These are phyloP conservation scores for Shiraia bambusicola DNA, from an alignment of 2,329 filamentous ascomycete genomes.

Conservation along the genomic window DNA sequence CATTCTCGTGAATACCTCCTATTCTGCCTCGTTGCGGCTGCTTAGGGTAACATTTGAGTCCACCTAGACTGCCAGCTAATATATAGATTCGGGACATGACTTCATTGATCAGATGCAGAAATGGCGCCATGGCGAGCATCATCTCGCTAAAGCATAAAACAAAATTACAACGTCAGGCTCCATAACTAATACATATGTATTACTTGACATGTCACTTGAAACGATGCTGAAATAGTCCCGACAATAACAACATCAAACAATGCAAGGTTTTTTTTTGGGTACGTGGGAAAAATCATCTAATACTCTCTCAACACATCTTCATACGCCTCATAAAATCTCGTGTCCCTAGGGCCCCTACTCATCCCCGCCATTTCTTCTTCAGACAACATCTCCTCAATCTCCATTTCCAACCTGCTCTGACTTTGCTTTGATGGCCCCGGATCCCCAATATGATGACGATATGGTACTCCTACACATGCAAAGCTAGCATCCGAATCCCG, in stretches of 20 bases:
- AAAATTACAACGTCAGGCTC: too few relatives aligned
- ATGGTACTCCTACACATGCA: slow-evolving; percentile 20
- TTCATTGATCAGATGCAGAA: too few relatives aligned
- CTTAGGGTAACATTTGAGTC: slow-evolving; percentile 1
- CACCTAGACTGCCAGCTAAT: slow-evolving; percentile 5
- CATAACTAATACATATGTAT: too few relatives aligned
- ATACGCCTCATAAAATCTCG: slow-evolving; percentile 19
- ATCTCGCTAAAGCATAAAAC: too few relatives aligned
- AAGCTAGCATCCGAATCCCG: slow-evolving; percentile 23
- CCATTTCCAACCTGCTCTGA: background rate
- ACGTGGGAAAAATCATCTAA: too few relatives aligned
- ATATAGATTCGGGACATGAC: background rate
- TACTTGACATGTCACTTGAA: too few relatives aligned
- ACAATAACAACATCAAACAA: background rate
- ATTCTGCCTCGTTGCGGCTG: slow-evolving; percentile 10
- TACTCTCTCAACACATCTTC: slow-evolving; percentile 19
- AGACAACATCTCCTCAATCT: slow-evolving; percentile 5
- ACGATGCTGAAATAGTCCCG: background rate
- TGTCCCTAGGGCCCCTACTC: slow-evolving; percentile 7
- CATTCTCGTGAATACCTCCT: background rate
- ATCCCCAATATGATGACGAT: slow-evolving; percentile 1
- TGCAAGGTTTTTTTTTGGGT: too few relatives aligned
- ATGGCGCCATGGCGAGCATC: too few relatives aligned
- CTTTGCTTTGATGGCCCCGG: slow-evolving; percentile 1
- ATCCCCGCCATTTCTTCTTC: slow-evolving; percentile 10